Conservation (phyloP, 192 early-diverging fungal genomes). For the Cladochytrium replicatum region DNA sequence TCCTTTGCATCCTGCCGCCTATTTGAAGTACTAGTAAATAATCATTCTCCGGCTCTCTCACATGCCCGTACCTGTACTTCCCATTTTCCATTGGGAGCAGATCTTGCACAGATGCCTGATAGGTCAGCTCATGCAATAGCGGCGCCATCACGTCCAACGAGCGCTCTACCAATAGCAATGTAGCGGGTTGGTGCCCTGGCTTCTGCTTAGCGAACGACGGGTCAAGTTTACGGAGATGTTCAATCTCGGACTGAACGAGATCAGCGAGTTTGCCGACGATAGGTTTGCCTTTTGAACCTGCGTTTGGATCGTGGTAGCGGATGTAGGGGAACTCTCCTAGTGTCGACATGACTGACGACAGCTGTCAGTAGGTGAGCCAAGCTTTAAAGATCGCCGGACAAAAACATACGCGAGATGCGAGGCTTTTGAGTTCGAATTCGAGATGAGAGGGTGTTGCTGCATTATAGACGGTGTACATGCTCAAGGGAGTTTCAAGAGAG, state of each 20-base stretch:
- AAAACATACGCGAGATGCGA: slow-evolving; percentile 18
- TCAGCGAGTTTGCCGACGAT: slow-evolving; percentile 22
- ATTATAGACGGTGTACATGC: slow-evolving; percentile 23
- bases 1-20: too few species aligned
- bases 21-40: too few species aligned
- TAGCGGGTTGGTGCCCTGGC: slow-evolving; percentile 14
- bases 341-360: slow-evolving; percentile 34
- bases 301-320: slow-evolving; percentile 75
- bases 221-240: slow-evolving; percentile 17
- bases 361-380: slow-evolving; percentile 3
- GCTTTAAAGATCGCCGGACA: neutral
- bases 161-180: slow-evolving; percentile 34
- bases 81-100: slow-evolving; percentile 56
- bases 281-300: slow-evolving; percentile 36
- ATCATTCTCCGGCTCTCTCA: too few species aligned
- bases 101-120: slow-evolving; percentile 77
- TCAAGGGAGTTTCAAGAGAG: slow-evolving; percentile 22
- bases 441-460: slow-evolving; percentile 7
- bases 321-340: slow-evolving; percentile 45
- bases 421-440: slow-evolving; percentile 15
- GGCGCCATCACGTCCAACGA: slow-evolving; percentile 22
- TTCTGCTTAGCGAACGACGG: slow-evolving; percentile 12
- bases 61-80: slow-evolving; percentile 49
- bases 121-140: slow-evolving; percentile 33
- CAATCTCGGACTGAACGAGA: slow-evolving; percentile 10